Conservation (phyloP, 192 early-diverging fungal genomes). For the Rhizoclosmatium sp. region DNA sequence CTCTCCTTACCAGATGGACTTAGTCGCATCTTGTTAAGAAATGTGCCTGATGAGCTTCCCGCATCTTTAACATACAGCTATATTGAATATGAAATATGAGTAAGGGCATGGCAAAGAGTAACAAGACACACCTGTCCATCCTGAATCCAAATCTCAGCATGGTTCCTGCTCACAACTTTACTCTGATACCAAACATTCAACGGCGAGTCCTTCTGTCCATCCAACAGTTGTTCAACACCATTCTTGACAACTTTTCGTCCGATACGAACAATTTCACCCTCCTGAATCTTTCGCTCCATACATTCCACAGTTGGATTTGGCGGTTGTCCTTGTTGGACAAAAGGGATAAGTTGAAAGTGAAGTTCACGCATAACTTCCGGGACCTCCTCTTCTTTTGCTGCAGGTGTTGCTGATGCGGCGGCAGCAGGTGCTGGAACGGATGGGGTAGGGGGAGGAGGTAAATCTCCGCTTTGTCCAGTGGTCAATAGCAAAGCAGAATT, state of each 20-base stretch:
- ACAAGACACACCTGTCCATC: slow-evolving; percentile 59
- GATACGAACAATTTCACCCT: slow-evolving; percentile 51
- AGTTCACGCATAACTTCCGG: slow-evolving; percentile 30
- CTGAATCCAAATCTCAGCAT: slow-evolving; percentile 93
- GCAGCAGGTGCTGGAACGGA: background rate
- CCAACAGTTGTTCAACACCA: slow-evolving; percentile 46
- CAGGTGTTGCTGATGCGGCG: background rate
- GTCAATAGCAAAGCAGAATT: no score
- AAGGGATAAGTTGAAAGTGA: slow-evolving; percentile 58
- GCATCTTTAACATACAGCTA: slow-evolving; percentile 94
- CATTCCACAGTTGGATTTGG: slow-evolving; percentile 51
- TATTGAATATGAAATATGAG: background rate
- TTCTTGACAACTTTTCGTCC: slow-evolving; percentile 59
- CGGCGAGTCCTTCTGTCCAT: slow-evolving; percentile 43
- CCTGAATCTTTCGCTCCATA: slow-evolving; percentile 56
- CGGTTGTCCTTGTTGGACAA: slow-evolving; percentile 39
- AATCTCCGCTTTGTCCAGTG: background rate
- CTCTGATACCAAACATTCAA: slow-evolving; percentile 61
- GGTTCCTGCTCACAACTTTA: slow-evolving; percentile 93
- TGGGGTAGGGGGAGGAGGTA: background rate
- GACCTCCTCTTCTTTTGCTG: slow-evolving; percentile 15
- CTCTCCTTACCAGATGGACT: slow-evolving; percentile 87
- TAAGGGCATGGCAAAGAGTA: background rate
- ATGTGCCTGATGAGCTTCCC: slow-evolving; percentile 97
- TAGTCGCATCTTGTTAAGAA: slow-evolving; percentile 94